Conservation (phyloP, 2,329 filamentous ascomycete genomes). For the Xylaria multiplex region DNA sequence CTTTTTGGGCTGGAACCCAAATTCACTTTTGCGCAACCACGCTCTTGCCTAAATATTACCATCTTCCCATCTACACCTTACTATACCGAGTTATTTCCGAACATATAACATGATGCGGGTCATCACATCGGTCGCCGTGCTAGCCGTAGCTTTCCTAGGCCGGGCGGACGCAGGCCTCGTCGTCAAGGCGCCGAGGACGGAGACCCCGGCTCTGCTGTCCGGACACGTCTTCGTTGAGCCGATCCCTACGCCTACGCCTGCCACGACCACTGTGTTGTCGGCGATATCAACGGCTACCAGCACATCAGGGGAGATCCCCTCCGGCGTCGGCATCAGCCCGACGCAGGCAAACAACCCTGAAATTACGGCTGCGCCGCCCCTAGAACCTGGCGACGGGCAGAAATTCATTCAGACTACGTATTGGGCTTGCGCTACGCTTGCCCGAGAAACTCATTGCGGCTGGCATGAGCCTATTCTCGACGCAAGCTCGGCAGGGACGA, state of each 20-base stretch:
- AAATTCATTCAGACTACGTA: conserved; percentile 54
- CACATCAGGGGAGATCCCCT: not conserved
- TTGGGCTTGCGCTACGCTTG: conserved; percentile 51
- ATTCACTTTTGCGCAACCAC: not conserved
- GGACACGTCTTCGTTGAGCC: conserved; percentile 1
- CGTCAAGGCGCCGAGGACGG: conserved; percentile 22
- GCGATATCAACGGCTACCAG: not conserved
- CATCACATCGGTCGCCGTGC: conserved; percentile 13
- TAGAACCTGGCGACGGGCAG: conserved; percentile 4
- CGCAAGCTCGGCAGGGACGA: conserved; percentile 30
- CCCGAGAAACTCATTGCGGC: conserved; percentile 50
- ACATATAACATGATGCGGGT: conserved; percentile 11
- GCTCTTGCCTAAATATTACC: not conserved
- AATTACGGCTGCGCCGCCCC: not conserved
- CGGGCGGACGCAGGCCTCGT: conserved; percentile 23
- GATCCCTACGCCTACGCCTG: not conserved
- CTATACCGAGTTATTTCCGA: not conserved
- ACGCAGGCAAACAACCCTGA: not conserved
- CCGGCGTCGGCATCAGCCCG: not conserved
- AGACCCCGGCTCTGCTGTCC: not conserved
- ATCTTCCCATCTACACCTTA: not conserved
- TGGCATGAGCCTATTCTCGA: conserved; percentile 53
- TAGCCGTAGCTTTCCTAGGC: conserved; percentile 5
- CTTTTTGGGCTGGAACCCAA: conserved; percentile 8
- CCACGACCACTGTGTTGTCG: not conserved